Evolutionary conservation across 1,284 basidiomycete genomes (phyloP).

Genomic region (Schizophyllum commune): DNA sequence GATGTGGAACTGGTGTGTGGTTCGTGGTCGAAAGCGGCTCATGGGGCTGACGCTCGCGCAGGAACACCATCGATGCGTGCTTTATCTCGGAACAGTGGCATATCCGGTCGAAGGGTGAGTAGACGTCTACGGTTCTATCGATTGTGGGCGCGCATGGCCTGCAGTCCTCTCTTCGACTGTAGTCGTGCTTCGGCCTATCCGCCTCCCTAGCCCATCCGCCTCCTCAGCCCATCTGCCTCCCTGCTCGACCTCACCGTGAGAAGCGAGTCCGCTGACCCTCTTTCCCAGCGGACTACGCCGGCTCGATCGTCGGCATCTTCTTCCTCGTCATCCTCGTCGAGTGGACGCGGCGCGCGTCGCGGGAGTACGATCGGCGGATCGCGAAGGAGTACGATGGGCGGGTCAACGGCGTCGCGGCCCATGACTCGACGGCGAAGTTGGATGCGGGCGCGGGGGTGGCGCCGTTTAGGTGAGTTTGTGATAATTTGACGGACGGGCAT

Average conservation of each 20-base stretch:
- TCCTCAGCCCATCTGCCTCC: neutral
- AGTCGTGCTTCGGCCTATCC: too few relatives aligned
- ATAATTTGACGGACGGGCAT: neutral
- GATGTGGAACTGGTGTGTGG: constrained; percentile 13
- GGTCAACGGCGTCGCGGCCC: neutral
- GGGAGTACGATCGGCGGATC: constrained; percentile 13
- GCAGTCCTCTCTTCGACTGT: too few relatives aligned
- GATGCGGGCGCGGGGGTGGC: neutral
- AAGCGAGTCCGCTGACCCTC: neutral
- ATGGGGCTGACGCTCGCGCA: neutral
- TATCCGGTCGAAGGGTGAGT: constrained; percentile 9
- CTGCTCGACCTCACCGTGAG: neutral
- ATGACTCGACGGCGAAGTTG: neutral
- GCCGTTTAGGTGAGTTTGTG: constrained; percentile 5
- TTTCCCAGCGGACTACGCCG: constrained; percentile 11
- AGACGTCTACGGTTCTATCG: too few relatives aligned
- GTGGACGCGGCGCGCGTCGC: constrained; percentile 8
- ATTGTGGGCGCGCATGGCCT: too few relatives aligned
- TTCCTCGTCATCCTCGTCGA: constrained; percentile 13
- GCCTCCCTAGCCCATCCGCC: too few relatives aligned
- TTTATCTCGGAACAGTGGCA: constrained; percentile 15
- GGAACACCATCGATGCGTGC: constrained; percentile 14
- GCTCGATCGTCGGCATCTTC: constrained; percentile 11
- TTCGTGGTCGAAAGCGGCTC: neutral
- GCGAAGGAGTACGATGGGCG: constrained; percentile 5